These are phyloP conservation scores for Dictyophora rubrovolvata DNA, from an alignment of 768 basidiomycete genomes.

Conservation along the genomic window DNA sequence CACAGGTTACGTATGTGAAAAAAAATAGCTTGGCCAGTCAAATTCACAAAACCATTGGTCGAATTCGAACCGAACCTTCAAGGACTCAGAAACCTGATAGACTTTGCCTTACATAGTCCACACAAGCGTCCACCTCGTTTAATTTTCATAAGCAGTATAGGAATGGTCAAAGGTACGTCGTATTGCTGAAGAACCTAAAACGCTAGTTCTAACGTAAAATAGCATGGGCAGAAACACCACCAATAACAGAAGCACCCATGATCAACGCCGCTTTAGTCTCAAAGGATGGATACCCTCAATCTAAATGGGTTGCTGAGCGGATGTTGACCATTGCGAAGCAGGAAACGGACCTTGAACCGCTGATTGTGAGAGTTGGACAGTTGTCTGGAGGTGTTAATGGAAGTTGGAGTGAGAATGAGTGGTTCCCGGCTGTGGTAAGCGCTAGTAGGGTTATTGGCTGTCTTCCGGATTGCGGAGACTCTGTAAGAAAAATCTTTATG, in stretches of 20 bases:
- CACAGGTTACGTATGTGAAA: background rate
- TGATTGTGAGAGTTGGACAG: conserved; percentile 15
- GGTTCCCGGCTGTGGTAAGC: conserved; percentile 12
- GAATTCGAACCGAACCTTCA: conserved; percentile 22
- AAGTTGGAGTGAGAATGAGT: conserved; percentile 13
- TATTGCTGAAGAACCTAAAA: background rate
- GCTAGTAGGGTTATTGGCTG: background rate
- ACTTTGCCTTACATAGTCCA: conserved; percentile 19
- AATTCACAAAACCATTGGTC: conserved; percentile 26
- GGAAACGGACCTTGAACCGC: conserved; percentile 15
- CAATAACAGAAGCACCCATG: conserved; percentile 9
- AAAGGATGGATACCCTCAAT: conserved; percentile 11
- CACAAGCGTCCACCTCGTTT: conserved; percentile 5
- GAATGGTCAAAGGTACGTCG: conserved; percentile 6
- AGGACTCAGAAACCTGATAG: conserved; percentile 23
- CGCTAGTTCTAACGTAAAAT: background rate
- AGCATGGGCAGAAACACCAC: conserved; percentile 11
- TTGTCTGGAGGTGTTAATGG: conserved; percentile 12
- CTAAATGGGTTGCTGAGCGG: conserved; percentile 14
- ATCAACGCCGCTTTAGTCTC: conserved; percentile 17
- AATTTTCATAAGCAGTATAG: conserved; percentile 10
- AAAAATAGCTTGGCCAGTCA: conserved; percentile 27
- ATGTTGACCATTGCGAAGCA: conserved; percentile 10
- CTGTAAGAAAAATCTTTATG: conserved; percentile 4
- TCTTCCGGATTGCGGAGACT: background rate